phyloP scores from a whole-genome alignment of 176 grass and related monocot species.

The Otatea glauca region DNA sequence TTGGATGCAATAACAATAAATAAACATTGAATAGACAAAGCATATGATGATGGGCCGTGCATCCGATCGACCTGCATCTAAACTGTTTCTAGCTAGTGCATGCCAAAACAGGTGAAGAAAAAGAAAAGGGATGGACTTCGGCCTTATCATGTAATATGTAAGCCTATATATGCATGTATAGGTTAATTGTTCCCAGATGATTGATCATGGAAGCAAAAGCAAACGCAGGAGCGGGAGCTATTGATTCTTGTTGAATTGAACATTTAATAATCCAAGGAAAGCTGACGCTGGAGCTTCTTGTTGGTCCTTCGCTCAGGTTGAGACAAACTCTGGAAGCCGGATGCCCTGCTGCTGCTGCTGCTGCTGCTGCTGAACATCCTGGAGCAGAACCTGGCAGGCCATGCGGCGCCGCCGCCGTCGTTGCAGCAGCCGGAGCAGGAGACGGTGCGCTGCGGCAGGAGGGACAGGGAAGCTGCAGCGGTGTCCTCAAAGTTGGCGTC shows the following conservation, averaged over 20 bases:
- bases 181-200: background rate
- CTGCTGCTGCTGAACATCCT: slow-evolving; percentile 33
- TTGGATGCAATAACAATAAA: background rate
- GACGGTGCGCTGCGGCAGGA: background rate
- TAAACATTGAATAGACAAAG: background rate
- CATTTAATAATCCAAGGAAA: slow-evolving; percentile 38
- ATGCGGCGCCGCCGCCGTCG: background rate
- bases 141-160: background rate
- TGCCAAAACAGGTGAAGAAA: background rate
- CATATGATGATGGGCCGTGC: background rate
- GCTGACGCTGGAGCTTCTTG: slow-evolving; percentile 54
- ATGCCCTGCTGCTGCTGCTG: slow-evolving; percentile 28
- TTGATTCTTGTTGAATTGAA: background rate
- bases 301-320: slow-evolving; percentile 46
- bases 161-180: background rate
- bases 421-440: background rate
- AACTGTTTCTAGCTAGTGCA: background rate
- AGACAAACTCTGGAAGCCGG: slow-evolving; percentile 53
- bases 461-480: background rate
- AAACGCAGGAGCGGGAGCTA: background rate
- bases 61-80: background rate
- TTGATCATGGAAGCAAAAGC: background rate
- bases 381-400: slow-evolving; percentile 34
- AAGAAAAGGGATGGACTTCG: background rate
- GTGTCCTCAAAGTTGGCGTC: background rate